These are phyloP conservation scores for Leptosphaerulina australis DNA, from an alignment of 2,329 filamentous ascomycete species.

Conservation along the genomic window DNA sequence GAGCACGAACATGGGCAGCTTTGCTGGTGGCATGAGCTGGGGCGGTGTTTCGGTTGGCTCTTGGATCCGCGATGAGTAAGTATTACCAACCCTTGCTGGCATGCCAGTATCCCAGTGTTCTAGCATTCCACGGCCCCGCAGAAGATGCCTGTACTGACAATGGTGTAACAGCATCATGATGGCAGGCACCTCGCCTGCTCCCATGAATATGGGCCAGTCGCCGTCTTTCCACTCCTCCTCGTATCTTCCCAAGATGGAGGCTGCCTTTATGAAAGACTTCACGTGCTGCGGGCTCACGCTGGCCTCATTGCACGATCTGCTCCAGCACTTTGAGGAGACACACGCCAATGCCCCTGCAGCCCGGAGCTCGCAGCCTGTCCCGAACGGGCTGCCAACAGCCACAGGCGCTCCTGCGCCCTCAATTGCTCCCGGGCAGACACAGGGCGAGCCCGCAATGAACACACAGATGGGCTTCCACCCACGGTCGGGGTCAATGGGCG, in stretches of 20 bases:
- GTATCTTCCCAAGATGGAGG: slow-evolving; percentile 93
- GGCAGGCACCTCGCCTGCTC: slow-evolving; percentile 93
- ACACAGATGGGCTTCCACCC: slow-evolving; percentile 48
- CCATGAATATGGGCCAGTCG: slow-evolving; percentile 71
- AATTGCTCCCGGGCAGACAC: slow-evolving; percentile 53
- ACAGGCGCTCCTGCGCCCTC: slow-evolving; percentile 41
- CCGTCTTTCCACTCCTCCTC: slow-evolving; percentile 96
- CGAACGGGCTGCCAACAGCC: slow-evolving; percentile 48
- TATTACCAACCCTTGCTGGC: slow-evolving; percentile 35
- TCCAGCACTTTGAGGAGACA: slow-evolving; percentile 95
- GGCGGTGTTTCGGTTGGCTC: slow-evolving; percentile 94
- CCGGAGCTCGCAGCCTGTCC: slow-evolving; percentile 56
- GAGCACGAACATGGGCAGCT: slow-evolving; percentile 65
- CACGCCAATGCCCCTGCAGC: slow-evolving; percentile 74
- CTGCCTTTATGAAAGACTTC: slow-evolving; percentile 97
- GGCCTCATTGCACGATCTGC: slow-evolving; percentile 88
- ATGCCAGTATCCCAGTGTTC: neutral
- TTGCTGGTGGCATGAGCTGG: slow-evolving; percentile 89
- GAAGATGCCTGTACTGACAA: slow-evolving; percentile 29
- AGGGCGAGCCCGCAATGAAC: slow-evolving; percentile 44
- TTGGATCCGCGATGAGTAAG: slow-evolving; percentile 98
- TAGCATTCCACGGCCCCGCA: slow-evolving; percentile 4
- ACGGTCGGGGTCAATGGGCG: slow-evolving; percentile 48
- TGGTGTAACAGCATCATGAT: slow-evolving; percentile 76
- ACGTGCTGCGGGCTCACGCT: slow-evolving; percentile 90